phyloP scores from a whole-genome alignment of 169 alveolate genomes.

The Plasmodium inui region DNA sequence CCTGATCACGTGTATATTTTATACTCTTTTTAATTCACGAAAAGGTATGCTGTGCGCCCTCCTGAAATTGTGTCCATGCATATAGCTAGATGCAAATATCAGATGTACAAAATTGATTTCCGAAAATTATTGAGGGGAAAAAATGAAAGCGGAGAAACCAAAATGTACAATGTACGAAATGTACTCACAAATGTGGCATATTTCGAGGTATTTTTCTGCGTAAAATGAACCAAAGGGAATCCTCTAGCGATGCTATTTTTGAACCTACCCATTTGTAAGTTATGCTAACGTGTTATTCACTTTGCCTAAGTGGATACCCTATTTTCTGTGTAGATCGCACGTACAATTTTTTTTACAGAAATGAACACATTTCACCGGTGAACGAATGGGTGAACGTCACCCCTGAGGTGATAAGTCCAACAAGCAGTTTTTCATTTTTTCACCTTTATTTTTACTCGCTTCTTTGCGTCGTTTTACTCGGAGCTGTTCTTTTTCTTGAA shows the following conservation, averaged over 20 bases:
- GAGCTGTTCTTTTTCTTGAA: not conserved
- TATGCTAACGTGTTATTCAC: not conserved
- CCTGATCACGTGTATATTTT: not conserved
- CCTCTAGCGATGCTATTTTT: not conserved
- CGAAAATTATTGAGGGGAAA: not conserved
- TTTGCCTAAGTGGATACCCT: not conserved
- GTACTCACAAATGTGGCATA: not conserved
- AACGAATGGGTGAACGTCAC: not conserved
- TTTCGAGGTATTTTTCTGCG: not conserved
- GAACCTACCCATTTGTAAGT: not conserved
- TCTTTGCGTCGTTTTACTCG: not conserved
- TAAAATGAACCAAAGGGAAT: not conserved
- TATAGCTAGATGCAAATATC: not conserved
- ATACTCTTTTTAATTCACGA: not conserved
- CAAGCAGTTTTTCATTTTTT: not conserved
- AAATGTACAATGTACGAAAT: not conserved
- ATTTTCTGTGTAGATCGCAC: not conserved
- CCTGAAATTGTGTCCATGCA: not conserved
- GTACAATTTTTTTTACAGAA: not conserved
- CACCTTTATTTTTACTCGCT: not conserved
- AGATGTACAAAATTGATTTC: not conserved
- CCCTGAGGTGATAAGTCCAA: not conserved
- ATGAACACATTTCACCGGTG: not conserved
- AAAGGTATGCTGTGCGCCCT: slow-evolving; percentile 14
- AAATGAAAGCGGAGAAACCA: not conserved